Evolutionary conservation across 371 early-diverging fungal genomes (phyloP).

Genomic region (Mucor velutinosus): DNA sequence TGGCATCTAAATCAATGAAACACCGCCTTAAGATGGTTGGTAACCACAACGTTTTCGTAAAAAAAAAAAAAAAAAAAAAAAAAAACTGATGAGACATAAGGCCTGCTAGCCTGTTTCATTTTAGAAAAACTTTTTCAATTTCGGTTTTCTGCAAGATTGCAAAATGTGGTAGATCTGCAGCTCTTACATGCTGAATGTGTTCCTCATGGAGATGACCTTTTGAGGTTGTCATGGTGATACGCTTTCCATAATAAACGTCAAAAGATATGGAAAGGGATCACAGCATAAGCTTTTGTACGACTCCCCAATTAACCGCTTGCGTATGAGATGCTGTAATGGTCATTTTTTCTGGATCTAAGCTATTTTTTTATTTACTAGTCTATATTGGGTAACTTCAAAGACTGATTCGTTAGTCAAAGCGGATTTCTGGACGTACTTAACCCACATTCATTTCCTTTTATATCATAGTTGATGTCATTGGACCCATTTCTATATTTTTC

Average conservation of each 20-base stretch:
- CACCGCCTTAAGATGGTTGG: not conserved
- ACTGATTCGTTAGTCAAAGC: not conserved
- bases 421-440: not conserved
- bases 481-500: not conserved
- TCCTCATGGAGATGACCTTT: not conserved
- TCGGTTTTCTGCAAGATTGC: not conserved
- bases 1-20: not conserved
- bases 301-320: not conserved
- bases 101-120: not conserved
- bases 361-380: not conserved
- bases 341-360: conserved; percentile 1
- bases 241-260: conserved; percentile 1
- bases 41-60: not conserved
- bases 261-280: not conserved
- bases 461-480: not conserved
- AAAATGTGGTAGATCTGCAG: not conserved
- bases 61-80: not conserved
- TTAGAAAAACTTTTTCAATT: not conserved
- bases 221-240: not conserved
- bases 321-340: not conserved
- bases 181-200: not conserved
- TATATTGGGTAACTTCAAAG: not conserved
- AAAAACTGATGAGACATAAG: not conserved
- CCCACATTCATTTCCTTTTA: conserved; percentile 9
- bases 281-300: conserved; percentile 3